These are phyloP conservation scores for Cucumis melo DNA, from an alignment of 306 rosid species.

Conservation along the genomic window DNA sequence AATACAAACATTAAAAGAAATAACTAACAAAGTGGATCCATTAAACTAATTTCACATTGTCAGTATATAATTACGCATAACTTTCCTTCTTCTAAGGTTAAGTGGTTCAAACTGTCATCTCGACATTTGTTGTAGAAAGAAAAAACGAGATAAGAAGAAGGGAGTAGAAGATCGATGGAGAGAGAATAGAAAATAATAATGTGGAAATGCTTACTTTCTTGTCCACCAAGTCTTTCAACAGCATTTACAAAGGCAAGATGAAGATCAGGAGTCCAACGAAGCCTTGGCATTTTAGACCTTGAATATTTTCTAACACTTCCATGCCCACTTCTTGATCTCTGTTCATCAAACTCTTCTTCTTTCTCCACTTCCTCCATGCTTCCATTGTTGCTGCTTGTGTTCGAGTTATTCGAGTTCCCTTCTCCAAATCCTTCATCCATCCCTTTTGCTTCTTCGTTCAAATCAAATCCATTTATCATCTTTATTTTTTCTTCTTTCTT, in stretches of 20 bases:
- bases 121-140: neutral
- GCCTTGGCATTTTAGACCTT: slow-evolving; percentile 75
- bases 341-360: slow-evolving; percentile 14
- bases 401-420: neutral
- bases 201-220: slow-evolving; percentile 45
- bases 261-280: slow-evolving; percentile 85
- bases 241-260: slow-evolving; percentile 69
- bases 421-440: neutral
- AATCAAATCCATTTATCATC: slow-evolving; percentile 12
- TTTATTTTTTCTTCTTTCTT: neutral
- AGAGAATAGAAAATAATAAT: neutral
- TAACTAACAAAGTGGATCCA: no score
- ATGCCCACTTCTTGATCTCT: slow-evolving; percentile 7
- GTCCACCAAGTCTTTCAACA: slow-evolving; percentile 71
- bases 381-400: neutral
- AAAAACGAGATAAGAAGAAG: no score
- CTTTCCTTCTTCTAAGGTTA: neutral
- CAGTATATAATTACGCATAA: neutral
- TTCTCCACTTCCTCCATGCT: slow-evolving; percentile 18
- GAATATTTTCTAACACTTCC: slow-evolving; percentile 46
- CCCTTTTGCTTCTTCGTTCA: slow-evolving; percentile 18
- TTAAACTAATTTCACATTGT: no score
- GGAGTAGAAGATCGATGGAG: no score
- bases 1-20: neutral
- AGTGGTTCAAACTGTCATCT: no score